phyloP scores from a whole-genome alignment of 352 stramenopile species.

The Phytophthora palmivora region DNA sequence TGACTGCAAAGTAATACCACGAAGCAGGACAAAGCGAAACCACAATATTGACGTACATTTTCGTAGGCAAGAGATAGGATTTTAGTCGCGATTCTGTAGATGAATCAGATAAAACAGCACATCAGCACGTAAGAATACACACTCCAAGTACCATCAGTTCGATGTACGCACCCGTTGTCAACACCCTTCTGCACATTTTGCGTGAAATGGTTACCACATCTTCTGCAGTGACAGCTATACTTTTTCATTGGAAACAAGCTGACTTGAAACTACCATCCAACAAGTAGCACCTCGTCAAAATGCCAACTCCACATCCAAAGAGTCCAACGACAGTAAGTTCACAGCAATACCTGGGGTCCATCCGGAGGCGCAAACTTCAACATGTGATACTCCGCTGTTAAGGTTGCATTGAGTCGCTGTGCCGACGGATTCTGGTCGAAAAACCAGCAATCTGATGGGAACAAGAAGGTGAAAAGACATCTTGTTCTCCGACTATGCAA shows the following conservation, averaged over 20 bases:
- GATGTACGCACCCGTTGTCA: constrained; percentile 77
- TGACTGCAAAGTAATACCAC: constrained; percentile 6
- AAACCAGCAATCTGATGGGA: constrained; percentile 84
- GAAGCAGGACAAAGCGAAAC: constrained; percentile 1
- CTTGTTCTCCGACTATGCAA: constrained; percentile 11
- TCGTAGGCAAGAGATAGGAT: constrained; percentile 88
- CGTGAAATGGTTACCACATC: constrained; percentile 68
- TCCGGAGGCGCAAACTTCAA: constrained; percentile 78
- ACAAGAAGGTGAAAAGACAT: constrained; percentile 33
- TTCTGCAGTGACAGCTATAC: constrained; percentile 73
- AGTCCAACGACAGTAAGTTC: too few species aligned
- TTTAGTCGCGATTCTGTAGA: constrained; percentile 81
- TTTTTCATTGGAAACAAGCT: constrained; percentile 89
- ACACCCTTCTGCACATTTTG: constrained; percentile 89
- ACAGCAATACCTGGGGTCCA: constrained; percentile 66
- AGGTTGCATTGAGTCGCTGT: constrained; percentile 28
- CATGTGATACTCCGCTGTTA: constrained; percentile 57
- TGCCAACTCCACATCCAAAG: background rate
- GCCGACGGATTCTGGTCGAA: constrained; percentile 82
- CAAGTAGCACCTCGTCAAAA: constrained; percentile 8
- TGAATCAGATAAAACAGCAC: background rate
- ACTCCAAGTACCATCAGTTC: background rate
- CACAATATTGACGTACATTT: constrained; percentile 53
- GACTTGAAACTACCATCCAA: constrained; percentile 72
- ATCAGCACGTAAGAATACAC: constrained; percentile 5